Conservation (phyloP, 2,329 filamentous ascomycete genomes). For the Thielaviopsis euricoi region DNA sequence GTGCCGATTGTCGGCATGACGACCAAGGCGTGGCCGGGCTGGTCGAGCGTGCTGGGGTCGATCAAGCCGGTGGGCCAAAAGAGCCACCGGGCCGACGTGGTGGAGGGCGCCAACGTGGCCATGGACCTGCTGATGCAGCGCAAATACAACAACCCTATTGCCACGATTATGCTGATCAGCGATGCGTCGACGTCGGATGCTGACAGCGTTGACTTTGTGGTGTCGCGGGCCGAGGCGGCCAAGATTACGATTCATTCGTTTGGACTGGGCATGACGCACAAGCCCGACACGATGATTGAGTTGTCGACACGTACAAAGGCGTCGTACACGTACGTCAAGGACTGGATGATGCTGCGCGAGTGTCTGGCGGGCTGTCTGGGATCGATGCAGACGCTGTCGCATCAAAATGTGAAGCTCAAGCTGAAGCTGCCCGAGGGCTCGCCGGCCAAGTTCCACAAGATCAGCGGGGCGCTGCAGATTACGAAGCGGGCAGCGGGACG, state of each 20-base stretch:
- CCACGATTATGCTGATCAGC: constrained; percentile 90
- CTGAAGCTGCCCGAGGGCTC: constrained; percentile 88
- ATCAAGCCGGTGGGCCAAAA: constrained; percentile 93
- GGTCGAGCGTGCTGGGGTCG: constrained; percentile 69
- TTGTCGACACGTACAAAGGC: constrained; percentile 89
- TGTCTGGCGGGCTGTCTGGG: constrained; percentile 88
- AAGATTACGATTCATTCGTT: constrained; percentile 97
- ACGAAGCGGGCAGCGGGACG: constrained; percentile 90
- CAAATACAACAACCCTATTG: constrained; percentile 87
- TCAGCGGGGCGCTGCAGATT: constrained; percentile 87
- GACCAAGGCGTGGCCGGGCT: constrained; percentile 82
- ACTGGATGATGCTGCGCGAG: constrained; percentile 99
- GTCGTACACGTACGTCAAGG: constrained; percentile 95
- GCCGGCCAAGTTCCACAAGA: constrained; percentile 96
- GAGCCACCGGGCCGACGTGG: constrained; percentile 87
- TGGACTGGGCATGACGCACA: constrained; percentile 88
- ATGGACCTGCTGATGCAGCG: constrained; percentile 98
- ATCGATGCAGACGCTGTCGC: constrained; percentile 82
- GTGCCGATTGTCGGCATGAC: constrained; percentile 98
- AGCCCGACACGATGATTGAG: constrained; percentile 97
- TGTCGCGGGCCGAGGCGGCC: constrained; percentile 87
- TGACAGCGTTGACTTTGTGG: constrained; percentile 94
- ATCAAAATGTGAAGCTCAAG: constrained; percentile 95
- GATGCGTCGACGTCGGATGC: constrained; percentile 89
- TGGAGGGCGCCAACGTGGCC: constrained; percentile 92